phyloP scores from a whole-genome alignment of 805 yeast genomes.

The Nakazawaea populi region DNA sequence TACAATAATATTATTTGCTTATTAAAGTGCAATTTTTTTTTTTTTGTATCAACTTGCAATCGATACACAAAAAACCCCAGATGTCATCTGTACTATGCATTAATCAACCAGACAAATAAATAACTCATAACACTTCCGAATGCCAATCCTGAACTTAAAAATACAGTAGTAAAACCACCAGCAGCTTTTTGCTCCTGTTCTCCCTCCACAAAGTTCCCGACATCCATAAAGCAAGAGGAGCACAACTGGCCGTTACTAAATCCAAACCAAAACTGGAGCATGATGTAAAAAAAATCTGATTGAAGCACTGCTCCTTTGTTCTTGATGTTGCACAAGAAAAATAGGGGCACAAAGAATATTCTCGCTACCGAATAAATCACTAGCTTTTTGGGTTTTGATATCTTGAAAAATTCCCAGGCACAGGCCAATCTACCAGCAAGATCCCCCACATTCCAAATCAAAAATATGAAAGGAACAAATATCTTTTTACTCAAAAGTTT shows the following conservation, averaged over 20 bases:
- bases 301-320: constrained; percentile 32
- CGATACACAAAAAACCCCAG: background rate
- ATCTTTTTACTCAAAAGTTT: constrained; percentile 41
- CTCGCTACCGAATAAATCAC: constrained; percentile 53
- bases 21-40: background rate
- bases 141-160: constrained; percentile 73
- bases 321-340: constrained; percentile 60
- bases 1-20: too few relatives aligned
- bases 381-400: constrained; percentile 37
- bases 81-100: background rate
- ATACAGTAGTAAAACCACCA: constrained; percentile 84
- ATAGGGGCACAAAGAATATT: constrained; percentile 59
- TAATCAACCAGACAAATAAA: constrained; percentile 37
- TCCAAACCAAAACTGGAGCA: constrained; percentile 75
- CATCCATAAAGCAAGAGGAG: constrained; percentile 74
- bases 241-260: constrained; percentile 82
- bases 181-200: constrained; percentile 83
- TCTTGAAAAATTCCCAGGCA: constrained; percentile 37
- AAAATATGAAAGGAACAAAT: constrained; percentile 68
- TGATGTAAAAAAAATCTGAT: constrained; percentile 63
- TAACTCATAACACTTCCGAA: constrained; percentile 77
- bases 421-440: constrained; percentile 69
- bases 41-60: background rate
- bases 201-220: constrained; percentile 51
- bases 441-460: constrained; percentile 90